These are phyloP conservation scores for Xylaria sp. DNA, from an alignment of 2,329 filamentous ascomycete species.

Conservation along the genomic window DNA sequence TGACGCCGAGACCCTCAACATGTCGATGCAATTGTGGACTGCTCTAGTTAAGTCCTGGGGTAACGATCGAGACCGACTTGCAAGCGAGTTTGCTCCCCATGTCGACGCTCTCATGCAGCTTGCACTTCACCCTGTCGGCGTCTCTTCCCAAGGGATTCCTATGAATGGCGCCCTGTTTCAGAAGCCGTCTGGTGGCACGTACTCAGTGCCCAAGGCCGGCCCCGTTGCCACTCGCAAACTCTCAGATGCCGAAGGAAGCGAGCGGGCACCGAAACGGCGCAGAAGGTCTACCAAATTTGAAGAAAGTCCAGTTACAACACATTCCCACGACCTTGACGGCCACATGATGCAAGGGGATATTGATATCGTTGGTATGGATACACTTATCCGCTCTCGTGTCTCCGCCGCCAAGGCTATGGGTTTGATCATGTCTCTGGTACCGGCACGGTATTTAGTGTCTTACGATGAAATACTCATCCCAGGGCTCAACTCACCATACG, in stretches of 20 bases:
- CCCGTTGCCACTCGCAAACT: constrained; percentile 43
- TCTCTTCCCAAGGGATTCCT: constrained; percentile 81
- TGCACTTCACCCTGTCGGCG: constrained; percentile 84
- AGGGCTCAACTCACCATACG: constrained; percentile 65
- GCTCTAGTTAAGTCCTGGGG: constrained; percentile 67
- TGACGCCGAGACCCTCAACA: constrained; percentile 73
- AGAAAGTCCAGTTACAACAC: constrained; percentile 54
- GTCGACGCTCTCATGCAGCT: constrained; percentile 78
- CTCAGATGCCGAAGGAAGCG: constrained; percentile 49
- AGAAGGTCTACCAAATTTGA: constrained; percentile 82
- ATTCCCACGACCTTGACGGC: constrained; percentile 92
- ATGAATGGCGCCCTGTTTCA: constrained; percentile 89
- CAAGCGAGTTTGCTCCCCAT: constrained; percentile 67
- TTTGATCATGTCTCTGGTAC: constrained; percentile 71
- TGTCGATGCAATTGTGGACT: constrained; percentile 83
- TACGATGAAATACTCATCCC: constrained; percentile 63
- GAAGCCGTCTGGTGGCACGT: constrained; percentile 84
- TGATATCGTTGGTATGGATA: constrained; percentile 85
- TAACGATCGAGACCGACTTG: constrained; percentile 58
- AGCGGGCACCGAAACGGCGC: constrained; percentile 67
- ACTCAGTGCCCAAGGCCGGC: constrained; percentile 50
- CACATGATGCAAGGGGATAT: constrained; percentile 98
- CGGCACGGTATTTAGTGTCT: constrained; percentile 53
- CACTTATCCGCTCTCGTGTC: constrained; percentile 83
- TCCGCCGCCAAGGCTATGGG: constrained; percentile 82